These are phyloP conservation scores for Silene coronaria DNA, from an alignment of 179 eudicot genomes.

Conservation along the genomic window DNA sequence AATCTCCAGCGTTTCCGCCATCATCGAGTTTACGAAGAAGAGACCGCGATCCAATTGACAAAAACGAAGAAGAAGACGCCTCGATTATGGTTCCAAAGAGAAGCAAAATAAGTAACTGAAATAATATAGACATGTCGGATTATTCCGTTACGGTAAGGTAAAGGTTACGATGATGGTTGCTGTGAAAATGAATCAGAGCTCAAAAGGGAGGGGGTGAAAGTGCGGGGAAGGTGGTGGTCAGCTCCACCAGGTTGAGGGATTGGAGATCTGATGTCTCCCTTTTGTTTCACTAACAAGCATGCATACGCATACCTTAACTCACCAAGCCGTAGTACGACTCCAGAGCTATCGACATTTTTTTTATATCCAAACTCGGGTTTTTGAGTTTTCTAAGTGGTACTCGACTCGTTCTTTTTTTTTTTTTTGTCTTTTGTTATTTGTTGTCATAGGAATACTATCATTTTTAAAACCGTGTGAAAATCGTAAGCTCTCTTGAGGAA, in stretches of 20 bases:
- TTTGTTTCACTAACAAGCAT: not conserved
- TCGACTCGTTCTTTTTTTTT: no score
- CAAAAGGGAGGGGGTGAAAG: no score
- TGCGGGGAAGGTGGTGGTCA: not conserved
- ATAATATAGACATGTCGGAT: constrained; percentile 16
- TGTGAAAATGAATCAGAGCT: not conserved
- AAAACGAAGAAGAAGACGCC: constrained; percentile 12
- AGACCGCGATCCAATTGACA: constrained; percentile 53
- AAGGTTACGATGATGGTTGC: not conserved
- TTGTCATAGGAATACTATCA: no score
- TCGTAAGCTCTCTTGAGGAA: no score
- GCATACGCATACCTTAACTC: not conserved
- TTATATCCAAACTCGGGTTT: no score
- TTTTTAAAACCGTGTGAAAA: no score
- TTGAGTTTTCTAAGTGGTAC: no score
- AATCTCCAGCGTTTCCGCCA: constrained; percentile 7
- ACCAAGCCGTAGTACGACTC: no score
- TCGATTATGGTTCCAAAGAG: constrained; percentile 13
- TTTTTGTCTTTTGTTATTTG: no score
- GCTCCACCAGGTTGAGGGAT: not conserved
- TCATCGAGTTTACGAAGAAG: constrained; percentile 44
- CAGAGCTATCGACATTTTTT: no score
- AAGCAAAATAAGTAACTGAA: constrained; percentile 18
- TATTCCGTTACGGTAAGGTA: not conserved
- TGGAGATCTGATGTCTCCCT: constrained; percentile 1